Base-by-base conservation (phyloP, 352 stramenopile genomes). In the Hyaloperonospora arabidopsidis region DNA sequence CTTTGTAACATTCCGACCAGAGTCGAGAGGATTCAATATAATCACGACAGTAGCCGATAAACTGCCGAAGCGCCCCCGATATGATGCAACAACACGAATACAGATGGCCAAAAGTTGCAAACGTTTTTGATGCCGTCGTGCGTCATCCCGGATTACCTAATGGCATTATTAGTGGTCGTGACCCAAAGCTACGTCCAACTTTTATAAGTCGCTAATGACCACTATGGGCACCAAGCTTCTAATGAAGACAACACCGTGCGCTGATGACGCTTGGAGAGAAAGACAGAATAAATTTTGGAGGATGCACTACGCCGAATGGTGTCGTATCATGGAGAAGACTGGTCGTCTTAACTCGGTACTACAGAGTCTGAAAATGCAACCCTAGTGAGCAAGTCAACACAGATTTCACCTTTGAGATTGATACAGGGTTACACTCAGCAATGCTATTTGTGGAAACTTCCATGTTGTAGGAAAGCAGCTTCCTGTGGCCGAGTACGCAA, bases 1-100 rank as follows among this genome's bases (percentile, higher is more conserved):
- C 11, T 41, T 41, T 11, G n/a, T n/a, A 36, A 67, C 61, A 2
- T 61, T 49, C 22, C 49, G 68, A 45, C 50, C 57, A 13, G 47
- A 15, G 11, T 68, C 54, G 13, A 54, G 65, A 13, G 61, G 49
- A 1, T 59, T 49, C 28, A 49, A 70, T 57, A 50, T 17, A 18
- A 68, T 61, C 4, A 47, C 57, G 17, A 51, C 49, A 8, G 49
- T 44, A 17, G 55, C 68, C 4, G 38, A 44, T 7, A 44, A 44
- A 14, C 15, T 44, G 5, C 25, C 25, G 7, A 29, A 29, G 25
- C 25, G 25, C 3, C 25, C 25, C 11, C n/a, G 19, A 14, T 44
- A 44, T 18, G 38, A 8, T 5, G 4, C 38, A 5, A 19, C 15
- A 5, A 18, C 12, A 41, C 19, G n/a, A 44, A 44, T 2, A 5